Percentiles rank a stretch among this genome's conserved stretches.
Conservation (phyloP, 129 eudicot genomes). For the Chrysanthemum makinoi region DNA sequence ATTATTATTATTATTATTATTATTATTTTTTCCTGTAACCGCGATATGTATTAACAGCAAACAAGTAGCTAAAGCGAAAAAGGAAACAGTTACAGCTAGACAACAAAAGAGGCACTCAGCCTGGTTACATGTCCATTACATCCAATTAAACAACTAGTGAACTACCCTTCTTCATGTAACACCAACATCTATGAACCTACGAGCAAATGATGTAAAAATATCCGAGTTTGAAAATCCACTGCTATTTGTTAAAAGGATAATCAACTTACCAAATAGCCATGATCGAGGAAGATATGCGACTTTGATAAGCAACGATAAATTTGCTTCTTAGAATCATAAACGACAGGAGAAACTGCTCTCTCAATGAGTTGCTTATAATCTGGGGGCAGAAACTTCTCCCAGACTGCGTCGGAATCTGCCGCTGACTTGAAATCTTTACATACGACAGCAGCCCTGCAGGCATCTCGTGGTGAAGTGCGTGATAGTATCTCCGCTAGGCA, state of each 20-base stretch:
- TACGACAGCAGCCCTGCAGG: slow-evolving; percentile 41
- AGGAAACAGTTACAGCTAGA: too few species aligned
- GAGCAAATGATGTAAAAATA: too few species aligned
- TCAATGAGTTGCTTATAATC: slow-evolving; percentile 30
- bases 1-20: too few species aligned
- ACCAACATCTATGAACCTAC: too few species aligned
- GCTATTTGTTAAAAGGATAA: not conserved
- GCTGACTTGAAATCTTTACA: slow-evolving; percentile 45
- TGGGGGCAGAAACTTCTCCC: slow-evolving; percentile 64
- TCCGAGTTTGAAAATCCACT: too few species aligned
- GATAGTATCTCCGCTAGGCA: slow-evolving; percentile 50
- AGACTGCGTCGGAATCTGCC: slow-evolving; percentile 50
- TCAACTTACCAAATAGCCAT: slow-evolving; percentile 35
- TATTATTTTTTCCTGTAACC: too few species aligned
- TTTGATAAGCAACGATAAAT: slow-evolving; percentile 43
- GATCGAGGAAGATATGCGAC: slow-evolving; percentile 40
- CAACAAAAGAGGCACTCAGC: too few species aligned
- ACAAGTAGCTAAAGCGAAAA: too few species aligned
- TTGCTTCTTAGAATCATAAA: slow-evolving; percentile 36
- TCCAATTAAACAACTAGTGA: too few species aligned
- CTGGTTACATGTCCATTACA: too few species aligned
- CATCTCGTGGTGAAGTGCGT: slow-evolving; percentile 51
- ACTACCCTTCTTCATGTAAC: too few species aligned
- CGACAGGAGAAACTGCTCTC: slow-evolving; percentile 31
- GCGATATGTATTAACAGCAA: too few species aligned